Base-by-base conservation (phyloP, 2,329 filamentous ascomycete genomes). In the Colletotrichum orbiculare region DNA sequence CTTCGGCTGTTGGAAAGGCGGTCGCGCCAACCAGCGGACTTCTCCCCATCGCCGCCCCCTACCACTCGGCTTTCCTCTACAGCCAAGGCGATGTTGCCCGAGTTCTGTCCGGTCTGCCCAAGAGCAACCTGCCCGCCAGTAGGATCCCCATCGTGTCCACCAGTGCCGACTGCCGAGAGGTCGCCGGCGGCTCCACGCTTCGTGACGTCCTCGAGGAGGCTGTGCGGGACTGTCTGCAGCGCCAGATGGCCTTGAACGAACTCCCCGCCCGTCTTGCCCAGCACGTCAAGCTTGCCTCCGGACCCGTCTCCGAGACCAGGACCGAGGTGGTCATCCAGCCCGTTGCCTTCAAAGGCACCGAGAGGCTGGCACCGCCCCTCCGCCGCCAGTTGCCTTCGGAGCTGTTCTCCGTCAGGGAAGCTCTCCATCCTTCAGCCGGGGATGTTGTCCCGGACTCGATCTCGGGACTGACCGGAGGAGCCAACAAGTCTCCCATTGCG, bases 401-500 rank as follows among this genome's bases (percentile, higher is more conserved):
- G 73, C 35, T 73, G 82, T 68, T 82, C 82, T 1, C 71, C n/a
- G 78, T 85, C 4, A 73, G 75, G 13, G 75, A 84, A 35, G 78
- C 78, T 48, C 71, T 71, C 34, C 69, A 77, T 6, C 76, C 78
- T 1, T 71, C 75, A 17, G 73, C 77, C 41, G 69, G 77, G 13
- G 72, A 74, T 17, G 74, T 76, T 70, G 75, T 72, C 68, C 75
- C 71, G 37, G 66, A 69, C 12, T 70, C 76, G 10, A 72, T 69
- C 13, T 78, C 83, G 33, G 82, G 82, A 15, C 83, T 84, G 68
- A 82, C 84, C 67, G 83, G 83, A 9, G 75, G 78, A 12, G 73
- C 68, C 8, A 79, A 79, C 11, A 78, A 86, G 71, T 86, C 87
- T 74, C 94, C 93, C 76, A 87, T 97, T 67, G 93, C 93, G 61